Evolutionary conservation across 768 basidiomycete genomes (phyloP), one percentile per base, ranked within the genome.

Genomic region (Lentinula guzmanii): DNA sequence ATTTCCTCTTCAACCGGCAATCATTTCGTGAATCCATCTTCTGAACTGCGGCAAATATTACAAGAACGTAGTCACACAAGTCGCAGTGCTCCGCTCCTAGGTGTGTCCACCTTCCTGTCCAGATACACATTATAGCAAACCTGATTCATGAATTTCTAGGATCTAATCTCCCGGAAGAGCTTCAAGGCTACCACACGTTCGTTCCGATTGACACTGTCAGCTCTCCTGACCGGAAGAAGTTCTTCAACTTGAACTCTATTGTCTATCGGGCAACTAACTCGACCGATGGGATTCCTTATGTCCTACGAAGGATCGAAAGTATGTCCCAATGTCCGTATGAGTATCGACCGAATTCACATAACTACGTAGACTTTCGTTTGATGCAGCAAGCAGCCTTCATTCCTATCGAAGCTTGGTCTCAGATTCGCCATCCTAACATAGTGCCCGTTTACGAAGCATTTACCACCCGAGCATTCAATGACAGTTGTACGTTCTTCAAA

Each of bases 141-240:
- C 41, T 24, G 9, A 16, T 31, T 74, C 6, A 71, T 74, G 64
- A 72, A 79, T 69, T 71, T 59, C 59, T 73, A 58, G 84, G 84
- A 2, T 75, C 83, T 7, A 82, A 81, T 18, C 77, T 97, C 8
- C 95, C 95, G 0, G 87, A 91, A 16, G 93, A 96, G 63, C 74
- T 98, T 1, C 91, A 94, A 68, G 91, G 91, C 2, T 99, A 98
- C 68, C 93, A 97, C 71, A 85, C 89, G 0, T 81, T 98, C 15
- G 81, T 89, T 7, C 91, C 91, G 0, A 80, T 98, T 3, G 93
- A 95, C 70, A 72, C 74, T 21, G 67, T 66, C 11, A 65, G 73
- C 2, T 69, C 72, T 8, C 70, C 76, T 13, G 90, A 91, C 21
- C 79, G 89, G 41, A 83, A 90, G 65, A 90, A 90, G 67, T 83